Percentiles rank a stretch among this genome's conserved stretches.
phyloP scores from a whole-genome alignment of 2,329 filamentous ascomycete species.

The Elsinoe perseae region DNA sequence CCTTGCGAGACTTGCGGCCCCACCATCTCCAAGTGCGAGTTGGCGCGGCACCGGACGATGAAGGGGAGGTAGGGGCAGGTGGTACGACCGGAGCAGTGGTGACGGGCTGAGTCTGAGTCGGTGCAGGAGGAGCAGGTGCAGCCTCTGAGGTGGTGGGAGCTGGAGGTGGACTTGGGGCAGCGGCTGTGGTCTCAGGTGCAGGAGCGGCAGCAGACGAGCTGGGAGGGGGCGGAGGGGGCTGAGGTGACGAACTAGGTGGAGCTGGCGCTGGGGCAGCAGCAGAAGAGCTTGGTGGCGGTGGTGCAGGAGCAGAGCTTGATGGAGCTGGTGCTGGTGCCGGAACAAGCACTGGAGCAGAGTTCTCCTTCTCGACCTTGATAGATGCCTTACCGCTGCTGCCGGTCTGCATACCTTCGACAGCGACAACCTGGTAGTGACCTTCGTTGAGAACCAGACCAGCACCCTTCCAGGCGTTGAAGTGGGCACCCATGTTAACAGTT shows the following conservation, averaged over 20 bases:
- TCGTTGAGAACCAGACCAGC: slow-evolving; percentile 24
- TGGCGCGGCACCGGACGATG: not conserved
- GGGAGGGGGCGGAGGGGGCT: not conserved
- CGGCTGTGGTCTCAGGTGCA: not conserved
- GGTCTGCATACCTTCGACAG: slow-evolving; percentile 21
- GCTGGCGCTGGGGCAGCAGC: not conserved
- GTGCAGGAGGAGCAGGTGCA: not conserved
- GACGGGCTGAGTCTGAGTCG: not conserved
- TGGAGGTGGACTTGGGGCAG: not conserved
- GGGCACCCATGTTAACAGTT: slow-evolving; percentile 24
- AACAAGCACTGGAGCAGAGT: not conserved
- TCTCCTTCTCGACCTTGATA: not conserved
- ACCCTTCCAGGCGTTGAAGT: slow-evolving; percentile 25
- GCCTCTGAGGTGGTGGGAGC: not conserved
- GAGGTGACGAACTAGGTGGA: not conserved
- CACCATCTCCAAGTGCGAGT: not conserved
- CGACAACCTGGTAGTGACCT: slow-evolving; percentile 26
- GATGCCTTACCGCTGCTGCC: slow-evolving; percentile 18
- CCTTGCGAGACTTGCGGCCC: not conserved
- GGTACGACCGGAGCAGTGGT: not conserved
- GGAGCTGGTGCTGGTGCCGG: not conserved
- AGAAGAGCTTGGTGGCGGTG: not conserved
- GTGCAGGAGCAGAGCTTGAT: not conserved
- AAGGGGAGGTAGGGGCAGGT: not conserved
- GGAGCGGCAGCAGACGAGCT: not conserved